A percentile compares a stretch with the other conserved stretches of the same genome.
Evolutionary conservation across 139 green algal genomes (phyloP).

Genomic region (Picochlorum sp.): DNA sequence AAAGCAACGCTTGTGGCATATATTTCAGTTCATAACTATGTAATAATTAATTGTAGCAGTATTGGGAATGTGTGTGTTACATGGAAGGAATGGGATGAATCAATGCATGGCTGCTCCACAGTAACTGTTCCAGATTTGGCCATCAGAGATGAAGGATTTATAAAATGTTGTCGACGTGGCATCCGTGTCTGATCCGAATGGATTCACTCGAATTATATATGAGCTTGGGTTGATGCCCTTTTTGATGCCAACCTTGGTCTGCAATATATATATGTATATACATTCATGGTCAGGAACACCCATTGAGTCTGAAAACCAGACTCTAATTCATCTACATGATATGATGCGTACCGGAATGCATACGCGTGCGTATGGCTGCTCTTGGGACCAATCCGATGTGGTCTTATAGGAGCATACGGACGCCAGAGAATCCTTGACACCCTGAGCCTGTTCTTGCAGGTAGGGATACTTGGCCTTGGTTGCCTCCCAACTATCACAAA

Average conservation of each 20-base stretch:
- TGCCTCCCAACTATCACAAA: neutral
- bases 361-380: slow-evolving; percentile 1
- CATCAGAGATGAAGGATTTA: slow-evolving; percentile 1
- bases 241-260: neutral
- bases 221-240: neutral
- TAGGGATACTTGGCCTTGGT: slow-evolving; percentile 1
- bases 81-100: too few relatives aligned
- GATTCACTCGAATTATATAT: neutral
- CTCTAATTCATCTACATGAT: neutral
- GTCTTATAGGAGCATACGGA: neutral
- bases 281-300: neutral
- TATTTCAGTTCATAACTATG: too few relatives aligned
- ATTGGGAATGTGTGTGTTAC: too few relatives aligned
- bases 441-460: neutral
- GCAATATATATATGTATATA: neutral
- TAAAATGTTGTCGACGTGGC: neutral
- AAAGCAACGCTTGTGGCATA: too few relatives aligned
- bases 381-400: neutral
- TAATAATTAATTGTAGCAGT: too few relatives aligned
- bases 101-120: neutral
- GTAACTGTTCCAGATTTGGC: neutral
- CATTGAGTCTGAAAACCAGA: neutral
- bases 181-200: neutral
- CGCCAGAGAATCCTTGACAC: slow-evolving; percentile 1
- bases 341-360: neutral